Evolutionary conservation across 2,329 filamentous ascomycete genomes (phyloP).

Genomic region (Stromatinia cepivora): DNA sequence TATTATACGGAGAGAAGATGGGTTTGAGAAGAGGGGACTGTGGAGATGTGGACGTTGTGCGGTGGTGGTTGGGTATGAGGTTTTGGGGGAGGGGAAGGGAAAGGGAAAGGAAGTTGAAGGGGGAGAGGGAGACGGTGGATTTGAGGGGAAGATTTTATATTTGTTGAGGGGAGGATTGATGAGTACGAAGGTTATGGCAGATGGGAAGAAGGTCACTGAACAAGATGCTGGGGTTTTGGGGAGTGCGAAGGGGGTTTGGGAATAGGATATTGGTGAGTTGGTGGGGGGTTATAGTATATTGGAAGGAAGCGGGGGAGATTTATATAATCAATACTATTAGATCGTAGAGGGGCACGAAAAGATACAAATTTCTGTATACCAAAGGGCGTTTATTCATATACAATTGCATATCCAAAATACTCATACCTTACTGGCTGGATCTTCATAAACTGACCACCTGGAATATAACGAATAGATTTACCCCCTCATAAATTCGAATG

Average conservation of each 20-base stretch:
- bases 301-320: no score
- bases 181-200: conserved; percentile 48
- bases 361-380: not conserved
- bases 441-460: not conserved
- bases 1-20: not conserved
- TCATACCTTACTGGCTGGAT: not conserved
- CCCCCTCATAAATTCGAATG: not conserved
- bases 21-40: conserved; percentile 4
- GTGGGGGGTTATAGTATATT: not conserved
- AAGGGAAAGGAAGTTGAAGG: not conserved
- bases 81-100: not conserved
- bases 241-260: conserved; percentile 22
- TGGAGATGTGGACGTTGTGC: conserved; percentile 1
- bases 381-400: not conserved
- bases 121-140: not conserved
- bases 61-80: conserved; percentile 11
- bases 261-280: not conserved
- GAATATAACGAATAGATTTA: not conserved
- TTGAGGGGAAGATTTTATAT: not conserved
- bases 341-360: not conserved
- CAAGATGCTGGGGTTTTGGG: conserved; percentile 53
- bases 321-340: not conserved
- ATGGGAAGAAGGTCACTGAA: conserved; percentile 61
- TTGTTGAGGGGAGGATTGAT: not conserved
- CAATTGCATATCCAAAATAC: not conserved